Base-by-base conservation (phyloP, 768 basidiomycete species). In the Rubroboletus pulcherrimus region DNA sequence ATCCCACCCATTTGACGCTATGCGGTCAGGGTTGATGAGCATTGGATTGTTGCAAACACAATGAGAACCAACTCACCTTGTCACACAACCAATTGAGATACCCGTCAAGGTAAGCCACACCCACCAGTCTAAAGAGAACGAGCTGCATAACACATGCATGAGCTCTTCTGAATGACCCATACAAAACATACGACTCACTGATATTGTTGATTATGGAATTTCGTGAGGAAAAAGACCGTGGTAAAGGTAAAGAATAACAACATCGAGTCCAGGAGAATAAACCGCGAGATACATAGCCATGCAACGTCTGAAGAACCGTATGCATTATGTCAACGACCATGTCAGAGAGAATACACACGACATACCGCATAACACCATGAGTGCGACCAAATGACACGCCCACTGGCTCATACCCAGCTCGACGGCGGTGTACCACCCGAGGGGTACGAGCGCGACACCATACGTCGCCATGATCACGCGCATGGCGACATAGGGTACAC, bases 101-200 rank as follows among this genome's bases (percentile, higher is more conserved):
- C 97, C 97, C 1, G 95, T 98, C 62, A 96, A 71, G n/a, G 82
- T 72, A 10, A 99, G 78, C 94, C 94, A 99, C 57, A 89, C 65
- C 95, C 95, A 98, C 97, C 97, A 99, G 68, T 98, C 97, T 57
- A 90, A 78, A 31, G 92, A 88, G 70, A 99, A 99, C 0, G 97
- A 83, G 61, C 94, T 96, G 61, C 8, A 0, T 3, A 12, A 34
- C 26, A 44, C 21, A 34, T 17, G 34, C 31, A 49, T 64, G 5
- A 67, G 48, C 14, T 8, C 47, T 15, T 15, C 17, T n/a, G 24
- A 44, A 48, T 2, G 15, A 37, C 5, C 6, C 4, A 40, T 17
- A 14, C 4, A 49, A 21, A n/a, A 17, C 2, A 31, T 7, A 26
- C 12, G 24, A 76, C 92, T 66, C 64, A 96, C 93, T 91, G 85